Base-by-base conservation (phyloP, 1,284 basidiomycete genomes). In the Heterobasidion irregulare region DNA sequence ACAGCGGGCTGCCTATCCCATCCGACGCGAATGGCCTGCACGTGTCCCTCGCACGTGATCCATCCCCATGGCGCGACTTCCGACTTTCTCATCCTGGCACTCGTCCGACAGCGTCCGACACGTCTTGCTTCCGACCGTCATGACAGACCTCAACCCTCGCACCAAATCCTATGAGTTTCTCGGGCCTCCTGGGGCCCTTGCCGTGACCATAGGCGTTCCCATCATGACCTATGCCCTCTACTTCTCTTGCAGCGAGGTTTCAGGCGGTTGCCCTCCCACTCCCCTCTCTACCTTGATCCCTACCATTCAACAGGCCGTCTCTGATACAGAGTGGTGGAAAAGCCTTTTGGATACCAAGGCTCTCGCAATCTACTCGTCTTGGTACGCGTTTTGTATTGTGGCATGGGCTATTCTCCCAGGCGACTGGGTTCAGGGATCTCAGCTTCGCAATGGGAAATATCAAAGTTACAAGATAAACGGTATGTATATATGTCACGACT, bases 401-500 rank as follows among this genome's bases (percentile, higher is more conserved):
- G 80, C 91, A 8, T 98, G 94, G 94, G 76, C 74, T 8, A 65
- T 95, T 38, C 73, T 99, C 7, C 97, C 97, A 0, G 95, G 93
- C 7, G 89, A 94, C 61, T 82, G 82, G 78, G 78, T 97, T 10
- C 77, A 92, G 58, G 97, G 97, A 12, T 83, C 78, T 8, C 74
- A 79, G 18, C 71, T 98, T 61, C 79, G 97, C 47, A 87, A 86
- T 45, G 96, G 96, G 0, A 75, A 75, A 54, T 85, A 79, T 62
- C 85, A 89, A 67, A 74, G 76, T 58, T 99, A 99, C 79, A 98
- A 93, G 72, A 94, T 98, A 64, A 99, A 99, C 74, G 94, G 94
- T 94, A 65, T 59, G 71, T 63, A 38, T 54, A 41, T 45, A 44
- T 18, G 10, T 45, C 49, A 50, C 13, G 41, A 8, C 48, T 53